Base-by-base conservation (phyloP, 495 filamentous ascomycete species). In the Staphylotrichum tortipilum region DNA sequence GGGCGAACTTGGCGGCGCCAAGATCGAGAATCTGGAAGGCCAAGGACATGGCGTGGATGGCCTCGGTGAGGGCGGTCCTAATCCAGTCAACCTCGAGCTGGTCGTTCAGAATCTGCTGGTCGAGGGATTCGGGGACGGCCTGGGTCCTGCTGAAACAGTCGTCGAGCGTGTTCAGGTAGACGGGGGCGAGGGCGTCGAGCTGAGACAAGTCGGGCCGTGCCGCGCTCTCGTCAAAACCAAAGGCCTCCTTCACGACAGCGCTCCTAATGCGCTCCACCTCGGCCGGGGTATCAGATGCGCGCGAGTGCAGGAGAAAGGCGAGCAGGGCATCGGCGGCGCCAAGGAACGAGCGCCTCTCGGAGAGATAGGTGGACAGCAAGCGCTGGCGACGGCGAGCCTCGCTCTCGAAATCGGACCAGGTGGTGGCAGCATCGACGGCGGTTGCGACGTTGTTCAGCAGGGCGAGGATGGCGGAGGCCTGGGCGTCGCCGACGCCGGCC, bases 11-110 rank as follows among this genome's bases (percentile, higher is more conserved):
- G 31, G 71, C 71, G 3, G 66, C 58, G 4, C 71, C 72, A 5
- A 74, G 63, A 36, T 86, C 82, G 38, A 91, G 59, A 21, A 84
- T 71, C 35, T 85, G 73, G 50, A 94, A 88, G 35, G 89, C 62
- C 10, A 88, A 68, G 29, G 88, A 79, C 70, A 94, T 69, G 33
- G 83, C 75, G 58, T 89, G 84, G 30, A 83, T 69, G 17, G 83
- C 74, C 60, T 90, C 85, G 26, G 82, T 75, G 30, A 88, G 67
- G 19, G 78, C 69, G 12, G 72, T 79, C 40, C 76, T 77, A 14
- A 69, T 65, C 83, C 85, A 92, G 45, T 76, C 68, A 18, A 77
- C 63, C 55, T 84, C 79, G 21, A 81, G 59, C 34, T 79, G 73
- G 12, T 76, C 72, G 23, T 59, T 67, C 12, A 64, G 24, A 7